Evolutionary conservation across 2,329 filamentous ascomycete genomes (phyloP), one percentile per base, ranked within the genome.

Genomic region (Tolypocladium paradoxum): DNA sequence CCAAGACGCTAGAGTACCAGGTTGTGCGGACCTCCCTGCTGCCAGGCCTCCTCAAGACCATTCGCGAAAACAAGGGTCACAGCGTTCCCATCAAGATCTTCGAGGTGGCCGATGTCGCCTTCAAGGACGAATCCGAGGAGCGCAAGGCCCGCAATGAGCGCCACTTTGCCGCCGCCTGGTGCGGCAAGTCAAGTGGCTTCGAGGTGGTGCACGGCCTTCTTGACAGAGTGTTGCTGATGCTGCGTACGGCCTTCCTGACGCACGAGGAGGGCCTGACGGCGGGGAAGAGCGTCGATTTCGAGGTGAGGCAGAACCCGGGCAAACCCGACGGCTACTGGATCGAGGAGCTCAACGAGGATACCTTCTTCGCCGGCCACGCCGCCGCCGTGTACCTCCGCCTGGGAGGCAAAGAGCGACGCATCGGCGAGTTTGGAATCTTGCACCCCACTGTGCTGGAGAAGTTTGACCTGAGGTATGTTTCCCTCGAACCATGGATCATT

Each of bases 131-230:
- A 57, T 76, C 76, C 16, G 71, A 84, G 48, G 93, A 99, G 78
- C 83, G 93, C 59, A 90, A 90, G 75, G 87, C 84, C 61, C 83
- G 90, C 60, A 99, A 99, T 69, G 89, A 96, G 76, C 79, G 92
- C 53, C 92, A 95, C 73, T 97, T 96, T 68, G 90, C 89, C n/a
- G 93, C 91, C 11, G 91, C 90, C 1, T 96, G 87, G 81, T 96
- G 92, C 71, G 91, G 91, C 65, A 96, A 93, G 78, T 89, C 84
- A 4, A 90, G 86, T 61, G 93, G 95, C 43, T 99, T 99, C 70
- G 93, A 99, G 73, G 77, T 95, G 58, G 90, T 99, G 3, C 95
- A 99, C 72, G 93, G 93, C 54, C 78, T 99, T 59, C 76, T 99
- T 45, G 93, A 99, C 70, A 85, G 93, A 51, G 74, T 97, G 57